Evolutionary conservation across 352 stramenopile genomes (phyloP).

Genomic region (Saprolegnia parasitica): DNA sequence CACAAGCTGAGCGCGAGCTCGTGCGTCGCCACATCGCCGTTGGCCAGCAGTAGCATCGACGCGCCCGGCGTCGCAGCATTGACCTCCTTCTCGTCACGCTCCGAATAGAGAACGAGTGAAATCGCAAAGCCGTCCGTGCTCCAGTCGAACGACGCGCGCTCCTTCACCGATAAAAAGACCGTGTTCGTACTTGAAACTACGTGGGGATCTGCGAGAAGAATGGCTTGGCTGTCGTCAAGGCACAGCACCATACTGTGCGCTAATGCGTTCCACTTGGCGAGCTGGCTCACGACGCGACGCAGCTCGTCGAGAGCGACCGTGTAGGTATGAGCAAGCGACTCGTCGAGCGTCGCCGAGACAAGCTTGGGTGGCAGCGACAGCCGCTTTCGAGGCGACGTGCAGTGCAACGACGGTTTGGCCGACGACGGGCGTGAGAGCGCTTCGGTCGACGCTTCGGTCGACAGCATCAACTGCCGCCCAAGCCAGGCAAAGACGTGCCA

Average conservation of each 20-base stretch:
- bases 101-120: not conserved
- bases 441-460: not conserved
- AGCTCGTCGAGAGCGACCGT: slow-evolving; percentile 40
- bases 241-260: not conserved
- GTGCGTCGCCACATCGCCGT: not conserved
- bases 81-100: not conserved
- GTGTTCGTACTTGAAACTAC: slow-evolving; percentile 13
- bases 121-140: not conserved
- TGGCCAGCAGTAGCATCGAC: slow-evolving; percentile 16
- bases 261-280: slow-evolving; percentile 3
- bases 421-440: not conserved
- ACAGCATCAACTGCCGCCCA: slow-evolving; percentile 12
- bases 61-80: not conserved
- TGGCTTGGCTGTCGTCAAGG: slow-evolving; percentile 19
- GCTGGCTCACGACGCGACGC: slow-evolving; percentile 11
- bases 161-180: slow-evolving; percentile 12
- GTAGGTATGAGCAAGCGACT: slow-evolving; percentile 43
- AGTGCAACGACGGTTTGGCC: slow-evolving; percentile 30
- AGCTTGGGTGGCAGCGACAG: slow-evolving; percentile 44
- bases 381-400: slow-evolving; percentile 46
- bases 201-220: slow-evolving; percentile 18
- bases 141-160: not conserved
- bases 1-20: not conserved
- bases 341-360: slow-evolving; percentile 37
- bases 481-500: slow-evolving; percentile 29